Evolutionary conservation across 129 eudicot species (phyloP).

Genomic region (Logfia minima): DNA sequence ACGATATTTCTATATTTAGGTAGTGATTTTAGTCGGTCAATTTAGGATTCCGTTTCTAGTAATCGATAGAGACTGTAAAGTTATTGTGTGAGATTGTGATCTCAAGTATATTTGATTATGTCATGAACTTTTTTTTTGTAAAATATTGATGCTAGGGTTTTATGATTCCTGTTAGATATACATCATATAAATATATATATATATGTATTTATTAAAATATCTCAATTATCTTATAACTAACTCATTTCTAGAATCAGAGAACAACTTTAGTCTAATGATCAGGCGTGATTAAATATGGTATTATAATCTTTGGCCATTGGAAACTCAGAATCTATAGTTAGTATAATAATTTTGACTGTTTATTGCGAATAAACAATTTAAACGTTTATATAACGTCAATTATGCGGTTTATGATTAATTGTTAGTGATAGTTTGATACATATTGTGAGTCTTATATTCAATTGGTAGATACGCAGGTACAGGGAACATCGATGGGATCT

Average conservation of each 20-base stretch:
- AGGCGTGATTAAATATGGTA: not conserved
- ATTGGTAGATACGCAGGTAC: conserved; percentile 69
- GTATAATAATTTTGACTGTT: not conserved
- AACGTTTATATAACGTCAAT: not conserved
- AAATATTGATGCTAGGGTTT: not conserved
- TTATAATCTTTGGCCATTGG: too few relatives aligned
- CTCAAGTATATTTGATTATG: conserved; percentile 4
- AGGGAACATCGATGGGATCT: conserved; percentile 84
- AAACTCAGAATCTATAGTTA: too few relatives aligned
- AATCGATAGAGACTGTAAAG: conserved; percentile 6
- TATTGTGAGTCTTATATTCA: conserved; percentile 44
- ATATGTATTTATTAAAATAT: too few relatives aligned
- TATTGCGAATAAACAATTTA: not conserved
- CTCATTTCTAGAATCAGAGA: not conserved
- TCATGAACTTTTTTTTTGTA: conserved; percentile 9
- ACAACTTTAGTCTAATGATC: not conserved
- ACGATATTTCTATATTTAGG: not conserved
- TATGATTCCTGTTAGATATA: not conserved
- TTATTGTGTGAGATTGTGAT: not conserved
- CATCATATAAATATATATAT: not conserved
- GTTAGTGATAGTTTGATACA: not conserved
- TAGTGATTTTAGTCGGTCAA: not conserved
- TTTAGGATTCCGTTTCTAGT: conserved; percentile 4
- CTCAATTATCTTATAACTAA: too few relatives aligned
- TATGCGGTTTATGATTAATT: not conserved